phyloP scores from a whole-genome alignment of 805 yeast genomes.

The Millerozyma acaciae region DNA sequence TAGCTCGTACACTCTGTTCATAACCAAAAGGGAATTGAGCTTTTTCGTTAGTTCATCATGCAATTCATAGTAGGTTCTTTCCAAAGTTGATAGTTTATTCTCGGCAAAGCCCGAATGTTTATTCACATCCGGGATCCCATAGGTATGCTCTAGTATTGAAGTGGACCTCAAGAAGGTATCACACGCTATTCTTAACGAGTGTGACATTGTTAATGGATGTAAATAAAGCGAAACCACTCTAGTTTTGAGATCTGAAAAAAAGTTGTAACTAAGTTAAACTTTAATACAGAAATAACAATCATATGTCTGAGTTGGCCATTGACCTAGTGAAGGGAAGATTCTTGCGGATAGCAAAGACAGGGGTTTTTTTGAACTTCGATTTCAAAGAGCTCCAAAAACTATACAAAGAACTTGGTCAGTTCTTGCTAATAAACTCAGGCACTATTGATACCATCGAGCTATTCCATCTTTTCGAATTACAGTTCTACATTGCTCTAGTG shows the following conservation, averaged over 20 bases:
- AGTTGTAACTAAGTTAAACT: too few species aligned
- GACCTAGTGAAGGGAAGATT: conserved; percentile 40
- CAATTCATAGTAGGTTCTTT: conserved; percentile 21
- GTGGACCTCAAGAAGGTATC: conserved; percentile 19
- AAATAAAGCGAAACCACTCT: too few species aligned
- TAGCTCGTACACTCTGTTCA: conserved; percentile 22
- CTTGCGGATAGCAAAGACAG: conserved; percentile 46
- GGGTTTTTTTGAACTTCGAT: conserved; percentile 45
- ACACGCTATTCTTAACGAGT: conserved; percentile 18
- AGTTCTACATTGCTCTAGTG: conserved; percentile 59
- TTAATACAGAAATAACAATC: too few species aligned
- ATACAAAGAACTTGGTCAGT: conserved; percentile 38
- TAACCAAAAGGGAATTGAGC: conserved; percentile 26
- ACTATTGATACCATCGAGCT: conserved; percentile 42
- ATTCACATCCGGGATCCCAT: conserved; percentile 27
- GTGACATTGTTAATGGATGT: too few species aligned
- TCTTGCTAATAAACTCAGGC: conserved; percentile 26
- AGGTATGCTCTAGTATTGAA: conserved; percentile 25
- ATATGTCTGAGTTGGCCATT: background rate
- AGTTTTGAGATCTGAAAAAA: too few species aligned
- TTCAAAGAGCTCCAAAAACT: conserved; percentile 42
- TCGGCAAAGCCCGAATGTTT: conserved; percentile 2
- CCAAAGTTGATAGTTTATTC: conserved; percentile 14
- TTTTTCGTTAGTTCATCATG: conserved; percentile 21
- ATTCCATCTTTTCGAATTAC: conserved; percentile 63